Evolutionary conservation across 2,329 filamentous ascomycete species (phyloP), one percentile per base, ranked within the genome.

Genomic region (Claviceps arundinis): DNA sequence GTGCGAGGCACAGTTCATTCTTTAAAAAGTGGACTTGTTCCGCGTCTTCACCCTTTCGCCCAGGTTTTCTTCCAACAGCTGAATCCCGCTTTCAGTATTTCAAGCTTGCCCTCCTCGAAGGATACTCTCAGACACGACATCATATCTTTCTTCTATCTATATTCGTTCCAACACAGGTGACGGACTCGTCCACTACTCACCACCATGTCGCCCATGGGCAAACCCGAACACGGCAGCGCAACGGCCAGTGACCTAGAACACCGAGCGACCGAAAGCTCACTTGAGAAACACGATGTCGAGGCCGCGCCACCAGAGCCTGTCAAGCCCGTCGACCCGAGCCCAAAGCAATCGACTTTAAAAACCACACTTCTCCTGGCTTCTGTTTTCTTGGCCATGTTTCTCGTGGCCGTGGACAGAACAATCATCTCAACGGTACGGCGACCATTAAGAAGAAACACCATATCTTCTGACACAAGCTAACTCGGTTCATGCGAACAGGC

Each of bases 401-500:
- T 49, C 16, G 47, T 49, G 2, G 47, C 47, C 19, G 9, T 49
- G 37, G 47, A 49, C 37, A 49, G 47, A 41, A 49, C 37, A 22
- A 49, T 49, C 37, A 49, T 49, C 34, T 49, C 47, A 5, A 49
- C 47, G 37, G 47, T 49, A 41, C 38, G 37, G 14, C 42, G 19
- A 6, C 14, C 37, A 3, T 19, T 1, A 2, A 40, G n/a, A 40
- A n/a, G 2, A 24, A 42, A 13, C n/a, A 19, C 4, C 9, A 22
- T 5, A 14, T 4, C 4, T 26, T 26, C 4, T 5, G 14, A 14
- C 13, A 13, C 17, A 44, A 13, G 13, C 42, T 44, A 26, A 44
- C 22, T 4, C 6, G 4, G 2, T 16, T 2, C 5, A n/a, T 22
- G 1, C 4, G 4, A 44, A 22, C 8, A 44, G 2, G 76, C 76